phyloP scores from a whole-genome alignment of 2,329 filamentous ascomycete genomes.

The Fusarium sacchari region DNA sequence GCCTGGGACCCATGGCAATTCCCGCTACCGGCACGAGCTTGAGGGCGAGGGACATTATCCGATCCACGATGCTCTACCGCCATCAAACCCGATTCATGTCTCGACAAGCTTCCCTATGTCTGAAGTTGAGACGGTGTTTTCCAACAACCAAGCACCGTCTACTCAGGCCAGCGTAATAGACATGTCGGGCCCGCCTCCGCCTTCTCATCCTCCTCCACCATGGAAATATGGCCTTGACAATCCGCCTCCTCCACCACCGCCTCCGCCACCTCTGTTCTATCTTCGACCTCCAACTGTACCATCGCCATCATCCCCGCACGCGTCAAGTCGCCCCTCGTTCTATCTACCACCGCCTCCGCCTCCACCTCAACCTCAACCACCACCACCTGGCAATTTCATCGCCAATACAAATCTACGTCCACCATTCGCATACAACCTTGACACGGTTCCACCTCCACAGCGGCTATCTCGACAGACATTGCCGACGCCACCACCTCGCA shows the following conservation, averaged over 20 bases:
- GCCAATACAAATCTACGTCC: constrained; percentile 25
- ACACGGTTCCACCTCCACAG: constrained; percentile 9
- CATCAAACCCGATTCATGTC: constrained; percentile 11
- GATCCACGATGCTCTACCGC: constrained; percentile 25
- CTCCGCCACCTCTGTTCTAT: background rate
- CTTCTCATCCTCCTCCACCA: constrained; percentile 22
- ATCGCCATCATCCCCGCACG: constrained; percentile 2
- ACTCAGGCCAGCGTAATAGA: constrained; percentile 42
- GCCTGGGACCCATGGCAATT: constrained; percentile 27
- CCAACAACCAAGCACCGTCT: constrained; percentile 44
- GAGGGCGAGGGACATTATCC: constrained; percentile 22
- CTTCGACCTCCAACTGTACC: constrained; percentile 14
- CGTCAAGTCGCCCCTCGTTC: constrained; percentile 1
- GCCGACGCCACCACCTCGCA: constrained; percentile 12
- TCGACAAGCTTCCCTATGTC: constrained; percentile 40
- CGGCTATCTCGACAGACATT: background rate
- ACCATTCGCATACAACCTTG: constrained; percentile 3
- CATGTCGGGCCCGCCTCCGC: constrained; percentile 34
- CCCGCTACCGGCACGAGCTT: background rate
- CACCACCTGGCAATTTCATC: constrained; percentile 8
- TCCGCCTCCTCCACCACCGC: background rate
- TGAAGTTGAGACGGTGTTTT: constrained; percentile 43
- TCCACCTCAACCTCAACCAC: constrained; percentile 27
- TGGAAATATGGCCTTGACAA: constrained; percentile 6
- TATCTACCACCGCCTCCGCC: constrained; percentile 17